Evolutionary conservation across 352 stramenopile species (phyloP), one percentile per base, ranked within the genome.

Genomic region (Globisporangium sylvaticum): DNA sequence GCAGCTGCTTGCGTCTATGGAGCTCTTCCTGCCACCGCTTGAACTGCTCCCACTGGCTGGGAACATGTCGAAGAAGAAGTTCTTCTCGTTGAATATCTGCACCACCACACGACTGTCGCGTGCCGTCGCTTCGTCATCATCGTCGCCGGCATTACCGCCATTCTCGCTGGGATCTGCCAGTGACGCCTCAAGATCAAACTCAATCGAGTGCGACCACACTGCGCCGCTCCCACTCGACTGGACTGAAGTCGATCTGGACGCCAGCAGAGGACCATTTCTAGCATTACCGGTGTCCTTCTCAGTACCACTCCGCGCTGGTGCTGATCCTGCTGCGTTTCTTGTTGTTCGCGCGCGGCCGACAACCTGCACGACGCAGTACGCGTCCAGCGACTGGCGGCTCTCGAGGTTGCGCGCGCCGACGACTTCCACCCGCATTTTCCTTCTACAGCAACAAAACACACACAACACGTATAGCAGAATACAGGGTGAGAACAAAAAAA

Each of bases 31-130:
- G 1, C 31, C 62, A 12, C 46, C 65, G 14, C 39, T 69, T 34
- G 25, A 64, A 9, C 4, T 70, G 31, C 66, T 71, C 22, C 25
- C 25, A 15, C 59, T 58, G n/a, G 44, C 39, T 20, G 84, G 83
- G 57, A 94, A 94, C 86, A 94, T 94, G 70, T 94, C 86, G 64
- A 94, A 94, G 68, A 91, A 92, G 63, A 92, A 91, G 32, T 84
- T 89, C 58, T 90, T 90, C 66, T 89, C 82, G 57, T 76, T 89
- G 64, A 81, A 89, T 7, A 94, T 53, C 58, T 90, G 73, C 50
- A 92, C 73, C 22, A 62, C 46, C 53, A 83, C 50, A n/a, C 32
- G 31, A 31, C 52, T 55, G 20, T 39, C 39, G 34, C 24, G 29
- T 20, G 44, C 60, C 29, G 42, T 24, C 46, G 58, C 18, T 27